phyloP scores from a whole-genome alignment of 768 basidiomycete species.

The Russula emetica region DNA sequence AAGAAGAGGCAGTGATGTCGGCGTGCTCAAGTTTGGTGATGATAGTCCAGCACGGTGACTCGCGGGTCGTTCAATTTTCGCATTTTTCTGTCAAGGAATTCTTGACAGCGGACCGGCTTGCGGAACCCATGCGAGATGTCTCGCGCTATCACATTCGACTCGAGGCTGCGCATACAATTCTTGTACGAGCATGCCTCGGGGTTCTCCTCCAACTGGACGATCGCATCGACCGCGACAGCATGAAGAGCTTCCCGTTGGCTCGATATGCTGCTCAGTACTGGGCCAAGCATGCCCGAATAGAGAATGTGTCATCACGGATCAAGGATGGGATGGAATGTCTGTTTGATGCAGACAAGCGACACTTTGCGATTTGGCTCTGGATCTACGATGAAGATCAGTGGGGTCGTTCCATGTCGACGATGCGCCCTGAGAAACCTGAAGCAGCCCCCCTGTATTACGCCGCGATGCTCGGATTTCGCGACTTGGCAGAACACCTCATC shows the following conservation, averaged over 20 bases:
- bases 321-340: background rate
- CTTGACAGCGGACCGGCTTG: background rate
- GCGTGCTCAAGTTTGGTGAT: background rate
- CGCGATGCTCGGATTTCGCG: background rate
- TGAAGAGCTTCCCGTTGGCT: background rate
- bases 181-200: background rate
- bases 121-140: background rate
- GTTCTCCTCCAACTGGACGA: background rate
- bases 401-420: background rate
- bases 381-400: background rate
- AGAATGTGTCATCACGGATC: background rate
- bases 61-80: background rate
- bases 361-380: background rate
- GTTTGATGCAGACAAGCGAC: background rate
- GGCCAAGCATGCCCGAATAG: background rate
- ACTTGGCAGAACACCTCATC: background rate
- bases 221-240: background rate
- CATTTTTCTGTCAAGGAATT: background rate
- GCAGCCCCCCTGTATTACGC: background rate
- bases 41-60: background rate
- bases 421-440: background rate
- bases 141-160: background rate
- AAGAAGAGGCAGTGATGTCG: background rate
- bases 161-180: background rate
- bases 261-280: background rate